These are phyloP conservation scores for Pestalotiopsis sp. DNA, from an alignment of 2,329 filamentous ascomycete species.

Conservation along the genomic window DNA sequence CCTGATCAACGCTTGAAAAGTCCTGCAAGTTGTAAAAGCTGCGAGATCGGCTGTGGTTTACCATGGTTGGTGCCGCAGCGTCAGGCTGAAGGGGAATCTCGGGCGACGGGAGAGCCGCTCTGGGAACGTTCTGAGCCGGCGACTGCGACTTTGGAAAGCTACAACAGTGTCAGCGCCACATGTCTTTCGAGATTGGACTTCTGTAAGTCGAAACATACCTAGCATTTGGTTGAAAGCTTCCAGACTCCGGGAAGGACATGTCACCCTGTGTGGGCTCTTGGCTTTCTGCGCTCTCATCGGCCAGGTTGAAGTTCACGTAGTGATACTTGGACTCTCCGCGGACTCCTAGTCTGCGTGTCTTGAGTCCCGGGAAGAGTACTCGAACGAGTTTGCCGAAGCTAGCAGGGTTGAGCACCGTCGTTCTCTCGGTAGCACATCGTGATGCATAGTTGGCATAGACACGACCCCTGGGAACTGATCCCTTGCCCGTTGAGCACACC, in stretches of 20 bases:
- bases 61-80: constrained; percentile 24
- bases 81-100: constrained; percentile 37
- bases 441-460: constrained; percentile 97
- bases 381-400: constrained; percentile 97
- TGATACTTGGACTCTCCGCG: constrained; percentile 98
- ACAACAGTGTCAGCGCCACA: constrained; percentile 25
- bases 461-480: constrained; percentile 86
- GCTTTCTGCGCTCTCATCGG: constrained; percentile 57
- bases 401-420: constrained; percentile 93
- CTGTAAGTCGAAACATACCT: constrained; percentile 42
- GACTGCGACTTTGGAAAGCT: constrained; percentile 39
- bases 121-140: constrained; percentile 21
- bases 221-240: constrained; percentile 51
- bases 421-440: constrained; percentile 88
- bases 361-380: constrained; percentile 93
- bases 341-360: constrained; percentile 88
- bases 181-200: not conserved
- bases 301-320: constrained; percentile 72
- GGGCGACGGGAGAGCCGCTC: constrained; percentile 40
- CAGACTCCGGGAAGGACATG: constrained; percentile 52
- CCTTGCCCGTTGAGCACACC: constrained; percentile 74
- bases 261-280: constrained; percentile 49
- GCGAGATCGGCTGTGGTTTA: constrained; percentile 38
- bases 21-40: constrained; percentile 66
- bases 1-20: constrained; percentile 57